Evolutionary conservation across 129 eudicot species (phyloP).

Genomic region (Artemisia argyi): DNA sequence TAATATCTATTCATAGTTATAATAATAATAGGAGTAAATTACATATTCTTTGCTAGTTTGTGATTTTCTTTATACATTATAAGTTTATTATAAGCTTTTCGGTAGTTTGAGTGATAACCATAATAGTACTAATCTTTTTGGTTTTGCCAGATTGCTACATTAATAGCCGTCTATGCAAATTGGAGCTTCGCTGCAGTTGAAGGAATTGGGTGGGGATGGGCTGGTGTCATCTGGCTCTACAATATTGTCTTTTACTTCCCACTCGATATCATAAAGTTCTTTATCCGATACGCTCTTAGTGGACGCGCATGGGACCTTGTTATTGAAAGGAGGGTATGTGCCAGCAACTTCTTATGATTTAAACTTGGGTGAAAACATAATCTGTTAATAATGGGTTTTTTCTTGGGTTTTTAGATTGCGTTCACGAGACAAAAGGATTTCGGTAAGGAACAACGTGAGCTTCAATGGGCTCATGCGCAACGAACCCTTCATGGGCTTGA

Average conservation of each 20-base stretch:
- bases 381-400: neutral
- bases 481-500: constrained; percentile 98
- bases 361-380: neutral
- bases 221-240: constrained; percentile 98
- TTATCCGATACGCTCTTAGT: constrained; percentile 83
- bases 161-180: constrained; percentile 93
- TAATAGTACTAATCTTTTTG: neutral
- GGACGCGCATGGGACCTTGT: constrained; percentile 99
- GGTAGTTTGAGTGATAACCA: neutral
- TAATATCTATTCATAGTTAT: neutral
- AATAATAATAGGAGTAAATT: neutral
- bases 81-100: neutral
- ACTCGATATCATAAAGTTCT: constrained; percentile 84
- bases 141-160: constrained; percentile 76
- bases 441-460: constrained; percentile 97
- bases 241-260: constrained; percentile 84
- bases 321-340: constrained; percentile 84
- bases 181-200: constrained; percentile 99
- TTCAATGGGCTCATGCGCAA: constrained; percentile 98
- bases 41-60: neutral
- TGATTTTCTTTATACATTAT: too few relatives aligned
- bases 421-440: constrained; percentile 97
- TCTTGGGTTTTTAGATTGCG: constrained; percentile 57
- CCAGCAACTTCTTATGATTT: neutral
- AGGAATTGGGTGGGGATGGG: constrained; percentile 99